Evolutionary conservation across 805 yeast species (phyloP).

Genomic region (Lachancea lanzarotensis): DNA sequence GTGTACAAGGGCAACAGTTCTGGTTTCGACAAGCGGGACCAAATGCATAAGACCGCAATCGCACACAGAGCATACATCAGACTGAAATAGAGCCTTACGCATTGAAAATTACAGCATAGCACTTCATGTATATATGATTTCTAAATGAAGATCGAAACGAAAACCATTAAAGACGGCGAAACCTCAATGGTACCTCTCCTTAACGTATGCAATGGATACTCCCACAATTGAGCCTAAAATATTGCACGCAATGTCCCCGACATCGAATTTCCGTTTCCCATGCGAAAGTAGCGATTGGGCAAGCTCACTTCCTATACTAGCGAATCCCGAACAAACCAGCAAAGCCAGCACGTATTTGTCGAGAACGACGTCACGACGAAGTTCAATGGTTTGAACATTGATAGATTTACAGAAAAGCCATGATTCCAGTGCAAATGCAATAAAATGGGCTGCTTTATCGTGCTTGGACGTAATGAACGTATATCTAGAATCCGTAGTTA

Average conservation of each 20-base stretch:
- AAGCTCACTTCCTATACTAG: constrained; percentile 45
- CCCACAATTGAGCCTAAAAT: constrained; percentile 27
- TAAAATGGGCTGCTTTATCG: constrained; percentile 48
- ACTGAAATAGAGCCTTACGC: constrained; percentile 27
- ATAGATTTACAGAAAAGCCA: constrained; percentile 43
- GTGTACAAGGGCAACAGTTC: constrained; percentile 74
- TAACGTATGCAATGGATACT: constrained; percentile 11
- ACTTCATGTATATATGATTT: constrained; percentile 2
- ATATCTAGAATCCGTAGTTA: constrained; percentile 33
- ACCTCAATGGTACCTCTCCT: too few relatives aligned
- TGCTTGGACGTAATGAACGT: constrained; percentile 38
- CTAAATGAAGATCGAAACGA: too few relatives aligned
- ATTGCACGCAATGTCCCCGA: constrained; percentile 39
- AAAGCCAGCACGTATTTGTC: constrained; percentile 31
- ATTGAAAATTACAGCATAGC: background rate
- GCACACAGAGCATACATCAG: constrained; percentile 78
- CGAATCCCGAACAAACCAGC: constrained; percentile 40
- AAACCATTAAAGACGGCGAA: too few relatives aligned
- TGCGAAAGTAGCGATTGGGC: constrained; percentile 34
- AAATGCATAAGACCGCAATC: constrained; percentile 80
- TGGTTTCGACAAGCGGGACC: constrained; percentile 76
- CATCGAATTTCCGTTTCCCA: constrained; percentile 42
- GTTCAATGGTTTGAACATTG: constrained; percentile 17
- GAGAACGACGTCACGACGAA: background rate
- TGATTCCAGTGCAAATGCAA: constrained; percentile 42